A percentile compares a stretch with the other conserved stretches of the same genome.
Conservation (phyloP, 106 monocot genomes). For the Dendrobium huoshanense region DNA sequence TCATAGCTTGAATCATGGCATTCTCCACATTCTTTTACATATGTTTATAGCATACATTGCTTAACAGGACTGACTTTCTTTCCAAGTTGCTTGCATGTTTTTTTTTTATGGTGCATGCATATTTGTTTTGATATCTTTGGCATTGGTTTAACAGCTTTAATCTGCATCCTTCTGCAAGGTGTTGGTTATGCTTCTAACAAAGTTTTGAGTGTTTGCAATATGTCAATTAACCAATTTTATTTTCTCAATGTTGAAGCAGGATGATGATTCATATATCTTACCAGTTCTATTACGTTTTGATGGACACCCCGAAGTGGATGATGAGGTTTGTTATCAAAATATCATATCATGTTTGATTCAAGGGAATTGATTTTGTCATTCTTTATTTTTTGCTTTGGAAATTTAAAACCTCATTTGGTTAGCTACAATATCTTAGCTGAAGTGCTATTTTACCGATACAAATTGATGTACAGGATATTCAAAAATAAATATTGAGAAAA, state of each 20-base stretch:
- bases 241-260: slow-evolving; percentile 27
- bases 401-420: not conserved
- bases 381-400: not conserved
- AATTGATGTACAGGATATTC: not conserved
- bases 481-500: not conserved
- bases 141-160: not conserved
- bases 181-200: not conserved
- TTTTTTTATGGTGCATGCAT: not conserved
- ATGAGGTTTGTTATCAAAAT: slow-evolving; percentile 49
- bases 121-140: not conserved
- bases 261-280: slow-evolving; percentile 88
- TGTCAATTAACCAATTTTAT: not conserved
- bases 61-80: not conserved
- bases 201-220: not conserved
- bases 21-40: not conserved
- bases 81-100: not conserved
- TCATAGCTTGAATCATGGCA: no score
- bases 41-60: not conserved
- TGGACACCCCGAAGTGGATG: slow-evolving; percentile 97
- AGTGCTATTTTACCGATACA: not conserved
- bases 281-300: slow-evolving; percentile 92
- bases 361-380: not conserved
- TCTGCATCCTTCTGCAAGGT: not conserved
- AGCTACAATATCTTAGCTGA: not conserved
- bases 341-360: not conserved